A percentile compares a stretch with the other conserved stretches of the same genome.
phyloP scores from a whole-genome alignment of 1,139 yeast genomes.

The Williopsis jadinii region DNA sequence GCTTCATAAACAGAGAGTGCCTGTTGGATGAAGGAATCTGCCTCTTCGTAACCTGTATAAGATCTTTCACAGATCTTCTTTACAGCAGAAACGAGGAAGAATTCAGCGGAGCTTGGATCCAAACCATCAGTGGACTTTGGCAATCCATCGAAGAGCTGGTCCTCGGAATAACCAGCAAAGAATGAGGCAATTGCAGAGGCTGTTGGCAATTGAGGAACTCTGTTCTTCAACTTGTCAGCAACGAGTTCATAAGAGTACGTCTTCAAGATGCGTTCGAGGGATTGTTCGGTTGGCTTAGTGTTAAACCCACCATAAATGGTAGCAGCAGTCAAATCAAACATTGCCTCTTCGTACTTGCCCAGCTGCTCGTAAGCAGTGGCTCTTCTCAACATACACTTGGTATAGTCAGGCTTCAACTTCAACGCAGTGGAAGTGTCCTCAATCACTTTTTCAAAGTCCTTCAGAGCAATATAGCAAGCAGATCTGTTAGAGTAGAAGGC shows the following conservation, averaged over 20 bases:
- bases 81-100: constrained; percentile 62
- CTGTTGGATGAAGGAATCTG: constrained; percentile 61
- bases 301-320: constrained; percentile 73
- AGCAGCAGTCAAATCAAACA: constrained; percentile 85
- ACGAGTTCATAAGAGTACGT: constrained; percentile 66
- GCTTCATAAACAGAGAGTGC: constrained; percentile 51
- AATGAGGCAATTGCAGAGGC: constrained; percentile 81
- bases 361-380: constrained; percentile 82
- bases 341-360: constrained; percentile 75
- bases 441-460: constrained; percentile 74
- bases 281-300: constrained; percentile 69
- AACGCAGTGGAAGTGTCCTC: constrained; percentile 86
- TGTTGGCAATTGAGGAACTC: constrained; percentile 64
- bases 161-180: constrained; percentile 51
- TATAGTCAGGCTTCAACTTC: constrained; percentile 78
- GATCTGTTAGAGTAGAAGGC: constrained; percentile 91
- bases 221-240: constrained; percentile 47
- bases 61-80: constrained; percentile 57
- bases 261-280: constrained; percentile 82
- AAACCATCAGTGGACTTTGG: constrained; percentile 24
- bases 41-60: constrained; percentile 64
- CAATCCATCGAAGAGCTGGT: constrained; percentile 22
- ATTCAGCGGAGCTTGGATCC: constrained; percentile 47
- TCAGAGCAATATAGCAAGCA: constrained; percentile 85
- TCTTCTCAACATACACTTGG: constrained; percentile 78